phyloP scores from a whole-genome alignment of 345 rosid genomes.

The Euphorbia tirucalli region DNA sequence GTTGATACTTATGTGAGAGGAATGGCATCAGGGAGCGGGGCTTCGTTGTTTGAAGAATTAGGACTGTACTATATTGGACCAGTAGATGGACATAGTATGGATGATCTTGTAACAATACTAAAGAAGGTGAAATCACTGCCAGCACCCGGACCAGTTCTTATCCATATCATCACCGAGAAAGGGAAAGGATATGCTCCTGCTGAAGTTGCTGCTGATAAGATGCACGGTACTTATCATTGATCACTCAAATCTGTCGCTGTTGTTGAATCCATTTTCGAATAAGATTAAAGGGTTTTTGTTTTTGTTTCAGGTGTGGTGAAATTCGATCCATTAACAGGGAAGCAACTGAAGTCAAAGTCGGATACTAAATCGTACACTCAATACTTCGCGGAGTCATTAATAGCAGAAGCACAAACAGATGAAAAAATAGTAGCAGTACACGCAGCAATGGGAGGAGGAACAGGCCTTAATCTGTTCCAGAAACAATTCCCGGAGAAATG shows the following conservation, averaged over 20 bases:
- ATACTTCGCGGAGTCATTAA: constrained; percentile 46
- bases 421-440: constrained; percentile 49
- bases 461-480: constrained; percentile 45
- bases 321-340: constrained; percentile 46
- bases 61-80: constrained; percentile 51
- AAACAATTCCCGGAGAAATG: constrained; percentile 41
- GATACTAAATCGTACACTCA: constrained; percentile 31
- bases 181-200: constrained; percentile 55
- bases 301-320: constrained; percentile 40
- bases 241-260: not conserved
- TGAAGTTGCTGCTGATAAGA: constrained; percentile 44
- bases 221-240: constrained; percentile 39
- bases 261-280: not conserved
- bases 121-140: constrained; percentile 33
- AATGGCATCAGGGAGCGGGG: constrained; percentile 23
- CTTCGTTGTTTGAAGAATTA: constrained; percentile 44
- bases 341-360: constrained; percentile 35
- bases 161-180: constrained; percentile 52
- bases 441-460: constrained; percentile 62
- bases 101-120: constrained; percentile 39
- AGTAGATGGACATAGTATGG: constrained; percentile 44
- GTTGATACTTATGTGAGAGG: constrained; percentile 31
- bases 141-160: constrained; percentile 43
- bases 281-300: not conserved
- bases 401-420: constrained; percentile 47